A percentile compares a stretch with the other conserved stretches of the same genome.
Evolutionary conservation across 1,139 yeast genomes (phyloP).

Genomic region (Waltiozyma sp.): DNA sequence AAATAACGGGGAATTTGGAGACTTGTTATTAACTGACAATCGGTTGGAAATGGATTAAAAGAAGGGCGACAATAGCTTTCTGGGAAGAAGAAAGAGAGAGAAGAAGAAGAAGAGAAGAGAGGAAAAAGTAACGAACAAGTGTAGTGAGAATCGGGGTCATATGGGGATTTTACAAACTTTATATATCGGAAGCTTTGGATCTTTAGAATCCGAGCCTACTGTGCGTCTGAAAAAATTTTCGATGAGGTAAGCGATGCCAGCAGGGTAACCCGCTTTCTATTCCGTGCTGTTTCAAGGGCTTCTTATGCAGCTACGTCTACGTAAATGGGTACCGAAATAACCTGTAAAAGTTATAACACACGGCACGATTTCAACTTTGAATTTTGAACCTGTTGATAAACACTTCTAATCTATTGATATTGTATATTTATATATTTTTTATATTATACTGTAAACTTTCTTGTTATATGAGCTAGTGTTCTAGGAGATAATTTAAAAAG

Average conservation of each 20-base stretch:
- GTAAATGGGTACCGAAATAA: not conserved
- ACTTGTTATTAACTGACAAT: not conserved
- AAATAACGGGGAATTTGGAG: not conserved
- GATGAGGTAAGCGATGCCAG: not conserved
- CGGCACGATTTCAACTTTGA: too few relatives aligned
- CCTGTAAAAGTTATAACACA: too few relatives aligned
- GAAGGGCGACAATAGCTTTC: conserved; percentile 18
- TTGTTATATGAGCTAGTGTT: too few relatives aligned
- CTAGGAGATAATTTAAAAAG: too few relatives aligned
- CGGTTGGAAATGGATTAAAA: conserved; percentile 1
- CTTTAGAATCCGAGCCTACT: not conserved
- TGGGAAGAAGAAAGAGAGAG: conserved; percentile 19
- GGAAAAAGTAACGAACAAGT: conserved; percentile 3
- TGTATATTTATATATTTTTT: too few relatives aligned
- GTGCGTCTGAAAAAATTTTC: not conserved
- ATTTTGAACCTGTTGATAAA: too few relatives aligned
- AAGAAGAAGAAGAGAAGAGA: conserved; percentile 11
- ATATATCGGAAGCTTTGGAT: not conserved
- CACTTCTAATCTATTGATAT: too few relatives aligned
- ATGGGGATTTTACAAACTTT: not conserved
- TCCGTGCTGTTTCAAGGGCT: not conserved
- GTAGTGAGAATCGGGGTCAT: not conserved
- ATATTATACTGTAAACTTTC: too few relatives aligned
- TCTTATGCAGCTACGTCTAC: not conserved
- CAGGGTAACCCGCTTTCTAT: not conserved